Conservation (phyloP, 306 rosid genomes). For the Ochetophila trinervis region DNA sequence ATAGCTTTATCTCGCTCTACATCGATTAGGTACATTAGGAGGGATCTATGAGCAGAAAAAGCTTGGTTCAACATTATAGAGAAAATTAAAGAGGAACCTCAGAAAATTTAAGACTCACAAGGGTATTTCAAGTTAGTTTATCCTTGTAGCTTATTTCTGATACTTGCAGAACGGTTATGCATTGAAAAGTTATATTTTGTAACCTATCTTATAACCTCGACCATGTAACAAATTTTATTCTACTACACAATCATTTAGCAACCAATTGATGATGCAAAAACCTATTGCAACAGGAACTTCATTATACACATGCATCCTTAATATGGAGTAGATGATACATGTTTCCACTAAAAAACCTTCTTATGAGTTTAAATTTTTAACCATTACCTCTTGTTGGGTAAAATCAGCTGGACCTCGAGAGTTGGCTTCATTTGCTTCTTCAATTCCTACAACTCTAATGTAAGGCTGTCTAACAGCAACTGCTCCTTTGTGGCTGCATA, state of each 20-base stretch:
- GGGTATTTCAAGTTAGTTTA: no score
- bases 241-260: no score
- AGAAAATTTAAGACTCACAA: not conserved
- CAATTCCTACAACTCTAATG: conserved; percentile 92
- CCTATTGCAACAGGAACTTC: not conserved
- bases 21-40: not conserved
- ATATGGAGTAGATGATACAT: conserved; percentile 13
- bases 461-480: conserved; percentile 97
- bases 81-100: not conserved
- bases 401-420: conserved; percentile 68
- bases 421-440: conserved; percentile 69
- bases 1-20: conserved; percentile 3
- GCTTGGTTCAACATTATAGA: not conserved
- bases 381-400: conserved; percentile 69
- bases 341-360: not conserved
- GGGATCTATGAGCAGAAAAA: not conserved
- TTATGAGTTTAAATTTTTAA: conserved; percentile 5
- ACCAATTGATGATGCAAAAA: not conserved
- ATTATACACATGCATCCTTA: not conserved
- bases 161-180: no score
- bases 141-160: no score
- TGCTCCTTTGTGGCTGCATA: conserved; percentile 83
- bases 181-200: no score
- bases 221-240: no score
- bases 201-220: no score